These are phyloP conservation scores for Clarireedia monteithiana DNA, from an alignment of 2,329 filamentous ascomycete genomes.

Conservation along the genomic window DNA sequence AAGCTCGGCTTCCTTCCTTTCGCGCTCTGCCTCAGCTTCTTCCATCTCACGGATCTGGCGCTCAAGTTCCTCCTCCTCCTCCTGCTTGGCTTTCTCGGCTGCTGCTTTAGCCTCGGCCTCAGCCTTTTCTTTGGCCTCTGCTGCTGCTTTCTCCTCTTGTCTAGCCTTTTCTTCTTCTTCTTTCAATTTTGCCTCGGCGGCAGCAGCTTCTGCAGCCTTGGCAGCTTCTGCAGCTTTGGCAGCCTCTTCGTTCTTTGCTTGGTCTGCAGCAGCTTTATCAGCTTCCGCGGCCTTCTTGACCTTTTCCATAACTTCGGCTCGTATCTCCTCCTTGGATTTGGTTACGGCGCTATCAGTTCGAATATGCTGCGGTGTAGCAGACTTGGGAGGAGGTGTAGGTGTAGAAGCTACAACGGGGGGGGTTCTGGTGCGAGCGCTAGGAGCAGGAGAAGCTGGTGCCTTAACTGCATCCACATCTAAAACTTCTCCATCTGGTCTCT, in stretches of 20 bases:
- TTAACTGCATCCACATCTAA: constrained; percentile 61
- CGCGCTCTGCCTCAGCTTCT: constrained; percentile 28
- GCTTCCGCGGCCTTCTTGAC: constrained; percentile 33
- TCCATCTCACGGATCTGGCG: constrained; percentile 54
- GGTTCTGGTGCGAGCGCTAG: constrained; percentile 48
- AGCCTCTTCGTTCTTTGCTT: constrained; percentile 29
- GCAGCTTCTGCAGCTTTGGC: constrained; percentile 29
- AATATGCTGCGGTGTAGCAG: constrained; percentile 56
- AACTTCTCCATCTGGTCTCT: constrained; percentile 71
- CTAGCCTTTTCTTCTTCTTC: constrained; percentile 32
- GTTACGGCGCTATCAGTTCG: constrained; percentile 62
- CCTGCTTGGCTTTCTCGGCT: constrained; percentile 30
- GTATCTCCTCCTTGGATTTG: constrained; percentile 76
- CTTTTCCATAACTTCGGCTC: constrained; percentile 64
- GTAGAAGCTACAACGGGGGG: constrained; percentile 59
- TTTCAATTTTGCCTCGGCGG: constrained; percentile 28
- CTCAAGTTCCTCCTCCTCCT: constrained; percentile 50
- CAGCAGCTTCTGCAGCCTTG: constrained; percentile 15
- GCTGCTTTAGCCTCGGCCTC: constrained; percentile 28
- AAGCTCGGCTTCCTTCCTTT: constrained; percentile 30
- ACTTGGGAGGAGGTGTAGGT: constrained; percentile 72
- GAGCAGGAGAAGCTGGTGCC: constrained; percentile 52
- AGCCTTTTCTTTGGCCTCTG: constrained; percentile 29
- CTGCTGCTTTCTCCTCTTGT: constrained; percentile 21
- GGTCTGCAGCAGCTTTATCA: constrained; percentile 25